phyloP scores from a whole-genome alignment of 306 rosid genomes.

The Luffa acutangula region DNA sequence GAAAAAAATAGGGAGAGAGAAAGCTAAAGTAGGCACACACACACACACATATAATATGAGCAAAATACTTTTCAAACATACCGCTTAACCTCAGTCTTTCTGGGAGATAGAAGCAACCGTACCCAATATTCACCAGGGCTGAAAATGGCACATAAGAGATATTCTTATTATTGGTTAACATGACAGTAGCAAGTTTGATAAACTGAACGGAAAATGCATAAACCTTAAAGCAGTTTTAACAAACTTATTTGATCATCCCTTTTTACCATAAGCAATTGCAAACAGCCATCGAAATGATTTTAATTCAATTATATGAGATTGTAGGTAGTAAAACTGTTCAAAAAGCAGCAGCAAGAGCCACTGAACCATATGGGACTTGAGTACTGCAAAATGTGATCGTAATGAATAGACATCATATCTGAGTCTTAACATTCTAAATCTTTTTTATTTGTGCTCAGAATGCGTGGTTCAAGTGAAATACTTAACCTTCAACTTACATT shows the following conservation, averaged over 20 bases:
- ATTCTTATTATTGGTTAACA: background rate
- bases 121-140: background rate
- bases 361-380: background rate
- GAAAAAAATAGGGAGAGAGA: background rate
- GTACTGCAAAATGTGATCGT: background rate
- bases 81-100: background rate
- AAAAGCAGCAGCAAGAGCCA: background rate
- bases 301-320: background rate
- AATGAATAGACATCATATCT: background rate
- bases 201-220: background rate
- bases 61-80: background rate
- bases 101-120: background rate
- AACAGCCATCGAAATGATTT: background rate
- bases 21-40: background rate
- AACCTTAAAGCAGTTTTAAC: background rate
- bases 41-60: background rate
- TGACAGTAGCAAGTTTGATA: background rate
- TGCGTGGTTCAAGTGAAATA: constrained; percentile 2
- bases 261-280: background rate
- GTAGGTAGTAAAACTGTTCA: background rate
- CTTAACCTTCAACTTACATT: background rate
- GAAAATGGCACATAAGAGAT: background rate
- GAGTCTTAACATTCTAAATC: background rate
- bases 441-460: background rate
- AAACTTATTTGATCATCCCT: background rate